A percentile compares a stretch with the other conserved stretches of the same genome.
Conservation (phyloP, 495 filamentous ascomycete species). For the Terfezia claveryi region DNA sequence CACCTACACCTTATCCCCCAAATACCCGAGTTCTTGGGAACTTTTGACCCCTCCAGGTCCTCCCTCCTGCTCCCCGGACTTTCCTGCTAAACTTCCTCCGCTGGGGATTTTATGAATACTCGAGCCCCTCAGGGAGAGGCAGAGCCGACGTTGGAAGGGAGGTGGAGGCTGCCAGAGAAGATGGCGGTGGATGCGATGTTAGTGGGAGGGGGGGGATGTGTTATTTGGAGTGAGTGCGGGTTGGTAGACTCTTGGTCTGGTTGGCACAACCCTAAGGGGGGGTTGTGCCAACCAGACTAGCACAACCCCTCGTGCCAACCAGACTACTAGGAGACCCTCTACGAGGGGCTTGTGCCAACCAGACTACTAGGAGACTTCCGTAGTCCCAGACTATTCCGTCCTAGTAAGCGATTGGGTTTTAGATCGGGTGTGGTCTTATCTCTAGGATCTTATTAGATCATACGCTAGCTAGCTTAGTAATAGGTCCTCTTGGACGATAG, state of each 20-base stretch:
- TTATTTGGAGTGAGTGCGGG: constrained; percentile 35
- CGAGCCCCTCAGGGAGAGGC: constrained; percentile 1
- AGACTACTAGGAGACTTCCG: too few relatives aligned
- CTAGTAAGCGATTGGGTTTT: too few relatives aligned
- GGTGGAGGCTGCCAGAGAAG: constrained; percentile 27
- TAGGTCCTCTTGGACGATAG: too few relatives aligned
- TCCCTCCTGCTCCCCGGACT: constrained; percentile 31
- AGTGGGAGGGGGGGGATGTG: constrained; percentile 26
- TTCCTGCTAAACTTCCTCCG: constrained; percentile 17
- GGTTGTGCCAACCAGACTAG: too few relatives aligned
- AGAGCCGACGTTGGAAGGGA: constrained; percentile 24
- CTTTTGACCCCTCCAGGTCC: constrained; percentile 33
- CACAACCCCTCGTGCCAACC: too few relatives aligned
- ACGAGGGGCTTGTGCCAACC: too few relatives aligned
- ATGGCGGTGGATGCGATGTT: constrained; percentile 35
- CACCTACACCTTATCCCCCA: constrained; percentile 25
- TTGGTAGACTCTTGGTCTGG: constrained; percentile 30
- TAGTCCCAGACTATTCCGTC: too few relatives aligned
- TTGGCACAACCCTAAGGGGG: too few relatives aligned
- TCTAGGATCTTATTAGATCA: too few relatives aligned
- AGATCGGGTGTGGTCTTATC: too few relatives aligned
- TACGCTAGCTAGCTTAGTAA: too few relatives aligned
- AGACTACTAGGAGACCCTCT: too few relatives aligned
- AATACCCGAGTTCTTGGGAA: constrained; percentile 15
- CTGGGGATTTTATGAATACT: not conserved